A percentile compares a stretch with the other conserved stretches of the same genome.
These are phyloP conservation scores for Colletotrichum tropicicola DNA, from an alignment of 2,329 filamentous ascomycete species.

Conservation along the genomic window DNA sequence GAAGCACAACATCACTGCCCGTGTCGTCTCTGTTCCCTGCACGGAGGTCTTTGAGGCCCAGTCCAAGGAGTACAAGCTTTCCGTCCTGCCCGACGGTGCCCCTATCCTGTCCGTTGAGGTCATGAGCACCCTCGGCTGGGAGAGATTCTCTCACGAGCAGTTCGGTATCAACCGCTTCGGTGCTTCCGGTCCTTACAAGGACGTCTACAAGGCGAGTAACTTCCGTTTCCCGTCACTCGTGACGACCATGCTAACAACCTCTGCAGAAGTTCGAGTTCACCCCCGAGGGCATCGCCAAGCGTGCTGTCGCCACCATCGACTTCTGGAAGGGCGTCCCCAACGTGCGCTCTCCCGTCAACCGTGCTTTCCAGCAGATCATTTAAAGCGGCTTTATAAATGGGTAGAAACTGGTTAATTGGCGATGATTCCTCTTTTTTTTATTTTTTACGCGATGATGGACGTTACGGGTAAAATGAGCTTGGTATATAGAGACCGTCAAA, in stretches of 20 bases:
- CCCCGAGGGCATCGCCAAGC: conserved; percentile 95
- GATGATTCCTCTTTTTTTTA: conserved; percentile 10
- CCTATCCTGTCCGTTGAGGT: conserved; percentile 94
- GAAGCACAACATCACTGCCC: conserved; percentile 85
- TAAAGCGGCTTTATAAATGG: conserved; percentile 56
- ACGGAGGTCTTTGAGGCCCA: conserved; percentile 97
- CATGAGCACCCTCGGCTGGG: conserved; percentile 97
- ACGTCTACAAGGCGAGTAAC: conserved; percentile 85
- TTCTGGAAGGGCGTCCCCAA: conserved; percentile 97
- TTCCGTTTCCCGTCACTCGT: neutral
- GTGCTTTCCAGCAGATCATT: conserved; percentile 96
- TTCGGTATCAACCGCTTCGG: conserved; percentile 99
- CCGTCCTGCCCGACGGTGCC: conserved; percentile 92
- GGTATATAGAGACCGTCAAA: conserved; percentile 32
- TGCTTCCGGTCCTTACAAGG: conserved; percentile 96
- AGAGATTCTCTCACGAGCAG: conserved; percentile 99
- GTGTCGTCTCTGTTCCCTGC: conserved; percentile 95
- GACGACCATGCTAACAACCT: conserved; percentile 47
- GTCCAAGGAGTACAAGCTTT: conserved; percentile 92
- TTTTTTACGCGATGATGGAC: conserved; percentile 30
- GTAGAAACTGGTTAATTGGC: conserved; percentile 30
- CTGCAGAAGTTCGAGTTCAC: conserved; percentile 98
- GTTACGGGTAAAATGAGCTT: conserved; percentile 30
- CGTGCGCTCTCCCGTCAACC: conserved; percentile 94
- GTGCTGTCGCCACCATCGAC: conserved; percentile 88